Evolutionary conservation across 2,329 filamentous ascomycete species (phyloP), one percentile per base, ranked within the genome.

Genomic region (Coniochaeta sp.): DNA sequence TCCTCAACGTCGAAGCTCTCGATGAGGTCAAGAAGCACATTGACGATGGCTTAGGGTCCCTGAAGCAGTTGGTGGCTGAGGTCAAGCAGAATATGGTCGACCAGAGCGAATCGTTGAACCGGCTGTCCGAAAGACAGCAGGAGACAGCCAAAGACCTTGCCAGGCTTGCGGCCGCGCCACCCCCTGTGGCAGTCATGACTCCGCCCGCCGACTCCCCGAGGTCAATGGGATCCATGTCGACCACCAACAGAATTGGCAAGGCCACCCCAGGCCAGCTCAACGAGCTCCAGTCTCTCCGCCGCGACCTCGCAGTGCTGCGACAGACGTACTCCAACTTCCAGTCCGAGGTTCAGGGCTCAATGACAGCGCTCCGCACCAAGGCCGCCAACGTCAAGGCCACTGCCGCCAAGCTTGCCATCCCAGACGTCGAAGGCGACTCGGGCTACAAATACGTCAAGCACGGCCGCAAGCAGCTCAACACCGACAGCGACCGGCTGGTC

Each of bases 1-100:
- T 95, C 0, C 79, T 99, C 47, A 99, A 99, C 67, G 83, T 98
- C 1, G 95, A 99, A 70, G 85, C 89, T 17, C 81, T 99, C 5
- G 95, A 99, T 71, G 95, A 99, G 74, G 93, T 99, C 40, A 98
- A 98, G 76, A 87, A 88, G 57, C 95, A 98, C 70, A 92, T 99
- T 65, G 95, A 99, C 64, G 93, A 99, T 65, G 91, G 93, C 47
- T 81, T 99, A 58, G 88, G 88, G 11, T 86, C 88, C 7, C 79
- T 99, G 57, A 90, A 88, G 65, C 85, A 86, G 60, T 83, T 96
- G 33, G 87, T 99, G n/a, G 89, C 96, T 67, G 88, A 90, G 60
- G 86, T 99, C 61, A 91, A 89, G 72, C 89, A 89, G 59, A 88
- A 90, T 50, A 82, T 99, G 11, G 89, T 92, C 61, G 89, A 92